Evolutionary conservation across 495 filamentous ascomycete genomes (phyloP).

Genomic region (Hyaloscypha bicolor): DNA sequence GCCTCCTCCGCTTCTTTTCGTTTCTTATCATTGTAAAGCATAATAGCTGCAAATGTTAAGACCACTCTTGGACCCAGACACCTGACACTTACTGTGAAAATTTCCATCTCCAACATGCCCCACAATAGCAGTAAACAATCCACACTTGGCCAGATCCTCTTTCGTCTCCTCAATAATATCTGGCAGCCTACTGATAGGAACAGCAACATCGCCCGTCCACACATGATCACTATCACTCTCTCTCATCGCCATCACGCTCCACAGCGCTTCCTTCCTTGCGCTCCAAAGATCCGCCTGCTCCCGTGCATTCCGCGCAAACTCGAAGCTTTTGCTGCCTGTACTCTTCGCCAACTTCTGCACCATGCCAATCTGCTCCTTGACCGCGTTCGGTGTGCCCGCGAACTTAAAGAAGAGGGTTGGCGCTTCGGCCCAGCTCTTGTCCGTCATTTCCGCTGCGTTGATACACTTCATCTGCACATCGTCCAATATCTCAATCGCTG

Average conservation of each 20-base stretch:
- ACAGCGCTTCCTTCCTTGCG: conserved; percentile 84
- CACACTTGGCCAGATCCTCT: conserved; percentile 64
- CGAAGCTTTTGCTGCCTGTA: conserved; percentile 68
- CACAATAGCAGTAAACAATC: conserved; percentile 72
- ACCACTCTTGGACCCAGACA: conserved; percentile 12
- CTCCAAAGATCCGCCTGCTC: conserved; percentile 84
- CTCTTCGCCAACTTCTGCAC: conserved; percentile 67
- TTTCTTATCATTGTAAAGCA: conserved; percentile 71
- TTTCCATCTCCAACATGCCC: conserved; percentile 86
- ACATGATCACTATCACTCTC: conserved; percentile 63
- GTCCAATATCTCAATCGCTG: conserved; percentile 89
- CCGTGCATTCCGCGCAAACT: conserved; percentile 69
- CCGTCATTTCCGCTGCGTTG: conserved; percentile 76
- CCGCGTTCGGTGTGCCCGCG: conserved; percentile 68
- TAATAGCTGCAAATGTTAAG: conserved; percentile 51
- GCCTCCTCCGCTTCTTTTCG: conserved; percentile 65
- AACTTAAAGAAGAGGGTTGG: conserved; percentile 98
- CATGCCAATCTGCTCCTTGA: conserved; percentile 80
- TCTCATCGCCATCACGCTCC: conserved; percentile 66
- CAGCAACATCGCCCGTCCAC: conserved; percentile 85
- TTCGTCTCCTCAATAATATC: conserved; percentile 82
- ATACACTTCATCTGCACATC: conserved; percentile 95
- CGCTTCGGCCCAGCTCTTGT: conserved; percentile 70
- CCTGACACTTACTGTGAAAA: conserved; percentile 64
- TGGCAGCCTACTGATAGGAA: conserved; percentile 71